Conservation (phyloP, 768 basidiomycete genomes). For the Auriscalpium orientale region DNA sequence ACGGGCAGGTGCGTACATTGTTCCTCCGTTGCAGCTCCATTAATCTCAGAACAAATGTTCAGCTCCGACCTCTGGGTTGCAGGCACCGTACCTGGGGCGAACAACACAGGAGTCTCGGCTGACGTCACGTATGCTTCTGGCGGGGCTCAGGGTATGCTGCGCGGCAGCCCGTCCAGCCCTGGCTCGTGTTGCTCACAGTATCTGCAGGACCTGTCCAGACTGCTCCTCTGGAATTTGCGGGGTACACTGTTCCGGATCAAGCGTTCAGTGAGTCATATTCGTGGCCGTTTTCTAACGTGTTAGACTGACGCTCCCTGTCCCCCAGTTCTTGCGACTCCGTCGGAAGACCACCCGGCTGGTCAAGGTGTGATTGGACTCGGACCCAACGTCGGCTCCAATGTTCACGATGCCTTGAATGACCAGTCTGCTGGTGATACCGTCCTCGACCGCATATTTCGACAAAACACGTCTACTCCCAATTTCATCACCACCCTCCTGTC, state of each 20-base stretch:
- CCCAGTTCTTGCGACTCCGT: slow-evolving; percentile 35
- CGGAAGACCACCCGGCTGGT: slow-evolving; percentile 24
- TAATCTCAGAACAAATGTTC: neutral
- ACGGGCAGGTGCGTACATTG: slow-evolving; percentile 35
- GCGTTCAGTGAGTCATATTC: slow-evolving; percentile 34
- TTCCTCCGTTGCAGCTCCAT: neutral
- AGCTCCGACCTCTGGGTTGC: slow-evolving; percentile 65
- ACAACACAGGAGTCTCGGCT: slow-evolving; percentile 29
- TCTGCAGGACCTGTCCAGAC: slow-evolving; percentile 38
- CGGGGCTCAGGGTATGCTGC: slow-evolving; percentile 36
- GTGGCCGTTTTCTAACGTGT: neutral
- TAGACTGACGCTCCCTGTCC: neutral
- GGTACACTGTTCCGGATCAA: slow-evolving; percentile 37
- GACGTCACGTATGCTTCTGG: slow-evolving; percentile 49
- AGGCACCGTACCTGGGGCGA: slow-evolving; percentile 32
- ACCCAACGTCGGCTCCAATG: slow-evolving; percentile 45
- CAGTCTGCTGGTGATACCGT: slow-evolving; percentile 39
- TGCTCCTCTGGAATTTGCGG: slow-evolving; percentile 36
- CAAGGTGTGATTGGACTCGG: slow-evolving; percentile 51
- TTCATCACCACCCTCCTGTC: slow-evolving; percentile 58
- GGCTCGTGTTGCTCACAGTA: neutral
- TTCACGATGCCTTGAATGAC: slow-evolving; percentile 29
- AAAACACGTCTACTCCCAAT: slow-evolving; percentile 51
- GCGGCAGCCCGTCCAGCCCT: neutral
- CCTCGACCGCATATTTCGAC: slow-evolving; percentile 57